These are phyloP conservation scores for Tuber brumale DNA, from an alignment of 495 filamentous ascomycete genomes.

Conservation along the genomic window DNA sequence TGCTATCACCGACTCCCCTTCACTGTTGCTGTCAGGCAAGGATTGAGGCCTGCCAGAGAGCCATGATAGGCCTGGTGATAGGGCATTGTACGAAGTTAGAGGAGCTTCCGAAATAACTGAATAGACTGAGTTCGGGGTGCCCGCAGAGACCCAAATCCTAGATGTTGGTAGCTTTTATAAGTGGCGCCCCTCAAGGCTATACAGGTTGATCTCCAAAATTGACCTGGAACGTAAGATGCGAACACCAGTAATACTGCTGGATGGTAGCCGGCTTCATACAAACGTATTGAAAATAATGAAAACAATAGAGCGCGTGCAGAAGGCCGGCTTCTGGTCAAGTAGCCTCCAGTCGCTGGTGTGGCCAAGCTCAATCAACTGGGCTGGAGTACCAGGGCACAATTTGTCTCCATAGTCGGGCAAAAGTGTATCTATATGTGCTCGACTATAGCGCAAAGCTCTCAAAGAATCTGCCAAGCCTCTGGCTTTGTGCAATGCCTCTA, in stretches of 20 bases:
- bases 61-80: background rate
- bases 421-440: background rate
- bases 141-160: background rate
- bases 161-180: background rate
- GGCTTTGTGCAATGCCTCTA: too few species aligned
- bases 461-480: too few species aligned
- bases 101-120: background rate
- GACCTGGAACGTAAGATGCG: too few species aligned
- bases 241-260: background rate
- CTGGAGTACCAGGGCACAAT: background rate
- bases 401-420: background rate
- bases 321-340: too few species aligned
- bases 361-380: too few species aligned
- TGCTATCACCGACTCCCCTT: background rate
- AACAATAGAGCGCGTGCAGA: background rate
- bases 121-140: background rate
- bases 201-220: background rate
- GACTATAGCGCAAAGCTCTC: background rate
- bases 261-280: background rate
- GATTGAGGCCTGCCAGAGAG: background rate
- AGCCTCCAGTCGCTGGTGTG: too few species aligned
- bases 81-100: background rate
- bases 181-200: background rate
- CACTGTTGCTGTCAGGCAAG: background rate
- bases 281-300: background rate